Evolutionary conservation across 768 basidiomycete species (phyloP).

Genomic region (Suillus occidentalis): DNA sequence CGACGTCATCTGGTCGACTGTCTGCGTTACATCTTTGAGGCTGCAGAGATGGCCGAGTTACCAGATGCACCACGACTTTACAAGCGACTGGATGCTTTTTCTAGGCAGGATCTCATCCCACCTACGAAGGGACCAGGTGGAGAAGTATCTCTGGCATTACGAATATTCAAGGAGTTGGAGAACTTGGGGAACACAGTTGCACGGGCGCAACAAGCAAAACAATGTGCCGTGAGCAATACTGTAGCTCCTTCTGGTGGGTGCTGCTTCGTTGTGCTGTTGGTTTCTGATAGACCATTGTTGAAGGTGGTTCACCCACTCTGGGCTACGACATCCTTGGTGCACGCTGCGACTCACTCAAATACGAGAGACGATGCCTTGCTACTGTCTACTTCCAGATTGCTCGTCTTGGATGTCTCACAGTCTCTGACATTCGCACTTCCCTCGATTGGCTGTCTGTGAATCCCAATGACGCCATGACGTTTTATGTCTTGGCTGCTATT

Average conservation of each 20-base stretch:
- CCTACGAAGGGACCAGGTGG: conserved; percentile 32
- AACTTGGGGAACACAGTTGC: conserved; percentile 51
- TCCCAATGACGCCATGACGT: conserved; percentile 66
- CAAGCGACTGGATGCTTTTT: conserved; percentile 54
- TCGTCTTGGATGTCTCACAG: conserved; percentile 58
- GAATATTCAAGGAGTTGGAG: conserved; percentile 67
- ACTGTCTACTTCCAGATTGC: conserved; percentile 62
- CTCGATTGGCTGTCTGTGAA: conserved; percentile 72
- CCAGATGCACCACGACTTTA: conserved; percentile 49
- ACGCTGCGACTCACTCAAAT: conserved; percentile 70
- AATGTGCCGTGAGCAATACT: conserved; percentile 61
- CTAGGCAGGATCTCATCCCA: conserved; percentile 53
- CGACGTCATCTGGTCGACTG: conserved; percentile 73
- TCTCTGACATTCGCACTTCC: conserved; percentile 58
- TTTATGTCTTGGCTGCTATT: conserved; percentile 65
- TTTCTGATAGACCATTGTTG: not conserved
- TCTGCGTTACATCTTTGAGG: conserved; percentile 65
- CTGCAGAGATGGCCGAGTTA: conserved; percentile 48
- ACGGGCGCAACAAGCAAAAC: conserved; percentile 56
- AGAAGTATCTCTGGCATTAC: conserved; percentile 47
- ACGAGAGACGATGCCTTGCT: conserved; percentile 69
- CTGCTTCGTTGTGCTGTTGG: conserved; percentile 28
- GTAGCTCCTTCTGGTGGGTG: conserved; percentile 55
- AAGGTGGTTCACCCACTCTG: conserved; percentile 47
- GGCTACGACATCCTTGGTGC: conserved; percentile 68